Conservation (phyloP, 2,329 filamentous ascomycete species). For the Venturia nashicola region DNA sequence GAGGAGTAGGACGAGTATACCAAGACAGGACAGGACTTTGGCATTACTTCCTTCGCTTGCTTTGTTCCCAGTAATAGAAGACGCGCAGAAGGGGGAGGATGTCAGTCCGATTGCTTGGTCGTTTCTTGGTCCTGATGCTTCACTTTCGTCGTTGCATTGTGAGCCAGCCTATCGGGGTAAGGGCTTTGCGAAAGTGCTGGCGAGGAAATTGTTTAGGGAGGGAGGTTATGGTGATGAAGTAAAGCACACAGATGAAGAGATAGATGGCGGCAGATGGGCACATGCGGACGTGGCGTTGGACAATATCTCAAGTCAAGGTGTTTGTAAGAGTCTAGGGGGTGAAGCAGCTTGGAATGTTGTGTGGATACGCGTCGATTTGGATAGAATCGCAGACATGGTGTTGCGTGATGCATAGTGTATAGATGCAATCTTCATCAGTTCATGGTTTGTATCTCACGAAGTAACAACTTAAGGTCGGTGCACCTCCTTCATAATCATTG, state of each 20-base stretch:
- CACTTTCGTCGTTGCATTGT: slow-evolving; percentile 48
- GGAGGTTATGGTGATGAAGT: slow-evolving; percentile 30
- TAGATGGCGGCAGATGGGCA: slow-evolving; percentile 36
- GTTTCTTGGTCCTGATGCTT: slow-evolving; percentile 50
- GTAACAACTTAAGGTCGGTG: too few relatives aligned
- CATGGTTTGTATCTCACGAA: too few relatives aligned
- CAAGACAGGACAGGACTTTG: slow-evolving; percentile 37
- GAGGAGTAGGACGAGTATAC: slow-evolving; percentile 38
- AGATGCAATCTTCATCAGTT: background rate
- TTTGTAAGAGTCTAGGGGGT: slow-evolving; percentile 51
- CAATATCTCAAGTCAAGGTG: slow-evolving; percentile 47
- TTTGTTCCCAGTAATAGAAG: slow-evolving; percentile 19
- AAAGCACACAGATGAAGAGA: slow-evolving; percentile 20
- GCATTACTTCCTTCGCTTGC: slow-evolving; percentile 25
- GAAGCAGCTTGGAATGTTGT: slow-evolving; percentile 42
- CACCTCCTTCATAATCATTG: too few relatives aligned
- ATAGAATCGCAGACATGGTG: slow-evolving; percentile 11
- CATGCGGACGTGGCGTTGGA: slow-evolving; percentile 52
- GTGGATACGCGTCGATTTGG: slow-evolving; percentile 40
- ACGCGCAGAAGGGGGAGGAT: slow-evolving; percentile 29
- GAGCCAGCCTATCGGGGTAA: slow-evolving; percentile 46
- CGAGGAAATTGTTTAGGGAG: slow-evolving; percentile 43
- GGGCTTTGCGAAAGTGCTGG: slow-evolving; percentile 51
- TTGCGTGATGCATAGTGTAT: background rate
- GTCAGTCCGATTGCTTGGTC: slow-evolving; percentile 48